A percentile compares a stretch with the other conserved stretches of the same genome.
These are phyloP conservation scores for Microsporum audouinii DNA, from an alignment of 2,329 filamentous ascomycete genomes.

Conservation along the genomic window DNA sequence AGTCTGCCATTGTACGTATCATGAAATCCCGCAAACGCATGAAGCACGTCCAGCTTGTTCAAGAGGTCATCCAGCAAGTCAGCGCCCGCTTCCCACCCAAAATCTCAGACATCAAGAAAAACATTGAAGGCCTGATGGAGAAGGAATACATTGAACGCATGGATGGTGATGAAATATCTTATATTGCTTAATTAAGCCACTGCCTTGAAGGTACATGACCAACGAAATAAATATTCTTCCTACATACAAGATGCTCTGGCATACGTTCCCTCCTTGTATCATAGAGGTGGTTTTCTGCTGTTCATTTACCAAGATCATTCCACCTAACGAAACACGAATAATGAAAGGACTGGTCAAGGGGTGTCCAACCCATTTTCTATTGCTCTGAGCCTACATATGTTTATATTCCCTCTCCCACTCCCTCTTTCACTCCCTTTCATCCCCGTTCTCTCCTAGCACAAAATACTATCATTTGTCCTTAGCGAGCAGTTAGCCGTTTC, in stretches of 20 bases:
- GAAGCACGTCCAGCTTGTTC: conserved; percentile 90
- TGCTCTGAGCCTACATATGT: neutral
- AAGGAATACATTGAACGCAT: conserved; percentile 97
- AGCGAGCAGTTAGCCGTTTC: neutral
- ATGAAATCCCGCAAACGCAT: conserved; percentile 99
- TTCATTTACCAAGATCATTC: conserved; percentile 23
- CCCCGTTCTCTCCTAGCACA: neutral
- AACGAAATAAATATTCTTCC: neutral
- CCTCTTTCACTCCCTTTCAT: neutral
- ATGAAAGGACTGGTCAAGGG: neutral
- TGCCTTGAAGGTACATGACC: neutral
- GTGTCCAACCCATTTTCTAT: neutral
- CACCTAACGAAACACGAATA: neutral
- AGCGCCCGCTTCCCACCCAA: conserved; percentile 86
- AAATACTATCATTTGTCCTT: neutral
- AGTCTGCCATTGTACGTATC: conserved; percentile 98
- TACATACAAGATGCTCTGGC: neutral
- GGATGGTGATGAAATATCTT: conserved; percentile 82
- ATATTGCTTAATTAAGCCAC: conserved; percentile 57
- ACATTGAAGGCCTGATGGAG: conserved; percentile 94
- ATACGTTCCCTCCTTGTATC: neutral
- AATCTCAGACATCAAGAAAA: conserved; percentile 95
- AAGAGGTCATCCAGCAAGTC: conserved; percentile 93
- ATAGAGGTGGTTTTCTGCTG: conserved; percentile 13
- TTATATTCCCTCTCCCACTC: neutral